phyloP scores from a whole-genome alignment of 768 basidiomycete genomes.

The Pholiota microspora region DNA sequence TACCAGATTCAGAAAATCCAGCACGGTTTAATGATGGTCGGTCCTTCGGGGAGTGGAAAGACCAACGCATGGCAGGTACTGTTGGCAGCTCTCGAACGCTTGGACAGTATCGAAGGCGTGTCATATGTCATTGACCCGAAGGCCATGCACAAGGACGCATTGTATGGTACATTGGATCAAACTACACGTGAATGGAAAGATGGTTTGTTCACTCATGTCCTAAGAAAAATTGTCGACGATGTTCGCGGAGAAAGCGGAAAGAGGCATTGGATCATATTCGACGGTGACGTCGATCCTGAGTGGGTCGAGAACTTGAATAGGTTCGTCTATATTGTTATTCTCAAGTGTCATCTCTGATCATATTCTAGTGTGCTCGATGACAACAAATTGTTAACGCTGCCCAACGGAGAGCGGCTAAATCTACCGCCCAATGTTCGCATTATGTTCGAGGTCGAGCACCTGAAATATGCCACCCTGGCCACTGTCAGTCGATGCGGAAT shows the following conservation, averaged over 20 bases:
- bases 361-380: slow-evolving; percentile 88
- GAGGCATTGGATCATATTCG: slow-evolving; percentile 99
- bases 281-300: slow-evolving; percentile 99
- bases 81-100: slow-evolving; percentile 81
- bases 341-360: slow-evolving; percentile 1
- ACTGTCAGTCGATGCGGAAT: slow-evolving; percentile 99
- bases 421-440: slow-evolving; percentile 96
- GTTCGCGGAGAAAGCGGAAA: slow-evolving; percentile 96
- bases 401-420: slow-evolving; percentile 97
- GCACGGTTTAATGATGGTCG: slow-evolving; percentile 99
- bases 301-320: slow-evolving; percentile 99
- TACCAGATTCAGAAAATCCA: slow-evolving; percentile 99
- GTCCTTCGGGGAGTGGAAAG: slow-evolving; percentile 95
- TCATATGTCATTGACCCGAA: slow-evolving; percentile 98
- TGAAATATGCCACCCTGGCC: slow-evolving; percentile 94
- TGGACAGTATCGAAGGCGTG: slow-evolving; percentile 91
- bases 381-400: slow-evolving; percentile 95
- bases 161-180: slow-evolving; percentile 95
- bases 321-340: slow-evolving; percentile 38
- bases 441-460: slow-evolving; percentile 99
- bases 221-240: slow-evolving; percentile 97
- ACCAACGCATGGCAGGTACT: slow-evolving; percentile 97
- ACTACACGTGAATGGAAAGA: slow-evolving; percentile 99
- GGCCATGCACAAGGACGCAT: slow-evolving; percentile 96
- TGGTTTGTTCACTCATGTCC: slow-evolving; percentile 94